A percentile compares a stretch with the other conserved stretches of the same genome.
Conservation (phyloP, 1,284 basidiomycete species). For the Naganishia albida region DNA sequence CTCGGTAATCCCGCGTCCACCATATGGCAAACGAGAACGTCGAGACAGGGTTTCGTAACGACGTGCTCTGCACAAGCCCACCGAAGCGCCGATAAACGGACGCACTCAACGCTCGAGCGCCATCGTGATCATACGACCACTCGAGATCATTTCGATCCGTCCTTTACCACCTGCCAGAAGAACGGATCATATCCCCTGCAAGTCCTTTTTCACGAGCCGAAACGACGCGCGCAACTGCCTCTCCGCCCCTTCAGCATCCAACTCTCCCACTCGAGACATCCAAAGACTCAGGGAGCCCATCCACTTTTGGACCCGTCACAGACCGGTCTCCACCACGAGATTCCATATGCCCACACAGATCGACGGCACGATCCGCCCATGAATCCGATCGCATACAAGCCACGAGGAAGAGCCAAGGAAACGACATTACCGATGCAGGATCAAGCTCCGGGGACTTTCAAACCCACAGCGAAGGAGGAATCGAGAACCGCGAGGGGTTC, state of each 20-base stretch:
- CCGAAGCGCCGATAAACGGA: background rate
- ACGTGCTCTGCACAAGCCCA: background rate
- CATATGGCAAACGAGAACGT: conserved; percentile 14
- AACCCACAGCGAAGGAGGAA: conserved; percentile 25
- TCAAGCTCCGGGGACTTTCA: conserved; percentile 33
- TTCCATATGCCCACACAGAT: conserved; percentile 18
- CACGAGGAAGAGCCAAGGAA: background rate
- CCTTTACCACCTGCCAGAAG: conserved; percentile 7
- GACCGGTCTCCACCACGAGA: background rate
- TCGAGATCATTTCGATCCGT: conserved; percentile 13
- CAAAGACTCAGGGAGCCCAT: background rate
- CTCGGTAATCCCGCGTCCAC: conserved; percentile 11
- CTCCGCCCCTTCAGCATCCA: conserved; percentile 1
- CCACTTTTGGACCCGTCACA: background rate
- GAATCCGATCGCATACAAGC: background rate
- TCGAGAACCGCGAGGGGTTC: conserved; percentile 17
- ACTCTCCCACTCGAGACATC: background rate
- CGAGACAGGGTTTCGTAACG: conserved; percentile 1
- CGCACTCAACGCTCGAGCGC: background rate
- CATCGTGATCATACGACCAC: conserved; percentile 8
- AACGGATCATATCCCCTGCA: conserved; percentile 6
- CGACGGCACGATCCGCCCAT: background rate
- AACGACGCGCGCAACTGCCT: background rate
- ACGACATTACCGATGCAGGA: conserved; percentile 14
- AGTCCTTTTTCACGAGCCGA: conserved; percentile 6